These are phyloP conservation scores for Pseudozyma thailandica DNA, from an alignment of 1,284 basidiomycete species.

Conservation along the genomic window DNA sequence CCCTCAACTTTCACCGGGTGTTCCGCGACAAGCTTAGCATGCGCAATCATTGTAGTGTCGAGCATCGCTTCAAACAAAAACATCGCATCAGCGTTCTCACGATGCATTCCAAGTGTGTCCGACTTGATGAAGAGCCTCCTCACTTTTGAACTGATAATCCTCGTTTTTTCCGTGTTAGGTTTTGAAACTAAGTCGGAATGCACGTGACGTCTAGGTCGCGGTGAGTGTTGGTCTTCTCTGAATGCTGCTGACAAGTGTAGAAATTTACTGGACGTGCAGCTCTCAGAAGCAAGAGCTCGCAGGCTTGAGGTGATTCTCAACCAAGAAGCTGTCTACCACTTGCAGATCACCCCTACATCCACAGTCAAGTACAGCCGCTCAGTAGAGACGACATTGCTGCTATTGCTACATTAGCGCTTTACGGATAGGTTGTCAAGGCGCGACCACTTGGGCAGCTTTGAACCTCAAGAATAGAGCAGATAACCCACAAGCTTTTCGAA, in stretches of 20 bases:
- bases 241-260: conserved; percentile 11
- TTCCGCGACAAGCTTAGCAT: conserved; percentile 7
- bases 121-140: too few relatives aligned
- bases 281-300: conserved; percentile 1
- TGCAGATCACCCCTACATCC: too few relatives aligned
- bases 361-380: too few relatives aligned
- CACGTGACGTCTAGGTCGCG: conserved; percentile 39
- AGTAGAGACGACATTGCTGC: too few relatives aligned
- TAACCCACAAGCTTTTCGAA: too few relatives aligned
- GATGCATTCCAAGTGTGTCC: neutral
- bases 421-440: too few relatives aligned
- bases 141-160: too few relatives aligned
- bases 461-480: too few relatives aligned
- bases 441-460: too few relatives aligned
- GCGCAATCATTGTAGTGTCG: conserved; percentile 3
- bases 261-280: conserved; percentile 39
- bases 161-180: conserved; percentile 22
- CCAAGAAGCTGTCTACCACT: too few relatives aligned
- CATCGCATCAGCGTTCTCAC: neutral
- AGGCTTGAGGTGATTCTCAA: neutral
- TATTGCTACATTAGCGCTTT: too few relatives aligned
- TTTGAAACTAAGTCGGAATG: neutral
- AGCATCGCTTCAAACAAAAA: neutral
- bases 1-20: conserved; percentile 1
- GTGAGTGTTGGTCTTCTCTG: conserved; percentile 31